These are phyloP conservation scores for Microdochium bolleyi DNA, from an alignment of 2,329 filamentous ascomycete genomes.

Conservation along the genomic window DNA sequence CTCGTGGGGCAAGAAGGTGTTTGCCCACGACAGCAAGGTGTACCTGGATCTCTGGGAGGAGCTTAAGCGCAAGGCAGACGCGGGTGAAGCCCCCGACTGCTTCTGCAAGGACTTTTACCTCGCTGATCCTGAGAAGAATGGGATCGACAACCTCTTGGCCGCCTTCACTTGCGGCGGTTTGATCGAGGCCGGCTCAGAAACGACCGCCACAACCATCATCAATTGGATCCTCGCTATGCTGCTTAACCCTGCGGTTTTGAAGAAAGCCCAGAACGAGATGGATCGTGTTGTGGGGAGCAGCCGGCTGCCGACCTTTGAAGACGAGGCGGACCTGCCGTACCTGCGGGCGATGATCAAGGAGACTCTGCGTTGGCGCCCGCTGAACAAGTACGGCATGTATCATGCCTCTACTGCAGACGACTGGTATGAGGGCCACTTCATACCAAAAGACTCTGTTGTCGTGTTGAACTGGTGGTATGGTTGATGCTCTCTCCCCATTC, in stretches of 20 bases:
- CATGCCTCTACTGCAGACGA: constrained; percentile 20
- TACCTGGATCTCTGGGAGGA: too few species aligned
- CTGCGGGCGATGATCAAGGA: constrained; percentile 16
- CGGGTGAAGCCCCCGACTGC: too few species aligned
- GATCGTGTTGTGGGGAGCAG: constrained; percentile 18
- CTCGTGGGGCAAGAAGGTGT: too few species aligned
- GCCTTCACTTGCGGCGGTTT: too few species aligned
- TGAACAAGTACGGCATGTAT: constrained; percentile 21
- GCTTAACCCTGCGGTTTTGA: constrained; percentile 34
- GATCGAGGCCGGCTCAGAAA: too few species aligned
- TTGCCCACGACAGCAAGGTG: too few species aligned
- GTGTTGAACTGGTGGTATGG: not conserved
- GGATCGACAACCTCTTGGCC: too few species aligned
- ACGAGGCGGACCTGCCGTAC: constrained; percentile 15
- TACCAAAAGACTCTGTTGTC: constrained; percentile 8
- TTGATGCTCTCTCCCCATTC: too few species aligned
- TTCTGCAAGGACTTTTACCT: too few species aligned
- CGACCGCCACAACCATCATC: too few species aligned
- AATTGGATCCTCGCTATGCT: constrained; percentile 38
- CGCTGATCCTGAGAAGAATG: too few species aligned
- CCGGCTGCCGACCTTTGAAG: constrained; percentile 13
- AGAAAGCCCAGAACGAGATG: constrained; percentile 22
- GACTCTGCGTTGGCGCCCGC: constrained; percentile 14
- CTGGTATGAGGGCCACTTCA: constrained; percentile 6
- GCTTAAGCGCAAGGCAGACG: too few species aligned